A percentile compares a stretch with the other conserved stretches of the same genome.
phyloP scores from a whole-genome alignment of 805 yeast genomes.

The Spathaspora arborariae region DNA sequence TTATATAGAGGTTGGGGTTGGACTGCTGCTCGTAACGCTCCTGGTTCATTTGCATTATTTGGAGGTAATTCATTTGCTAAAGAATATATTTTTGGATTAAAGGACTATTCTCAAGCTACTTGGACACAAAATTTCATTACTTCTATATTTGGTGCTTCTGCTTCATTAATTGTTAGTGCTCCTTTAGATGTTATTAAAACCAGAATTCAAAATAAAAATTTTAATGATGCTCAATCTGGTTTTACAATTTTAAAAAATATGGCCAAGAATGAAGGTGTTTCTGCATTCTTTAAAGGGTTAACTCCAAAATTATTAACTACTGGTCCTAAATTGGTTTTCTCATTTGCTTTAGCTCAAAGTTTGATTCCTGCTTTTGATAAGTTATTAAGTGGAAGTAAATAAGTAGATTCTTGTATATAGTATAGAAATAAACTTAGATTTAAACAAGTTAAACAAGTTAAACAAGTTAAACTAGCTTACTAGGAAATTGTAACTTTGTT shows the following conservation, averaged over 20 bases:
- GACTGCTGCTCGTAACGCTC: constrained; percentile 99
- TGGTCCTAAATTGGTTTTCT: constrained; percentile 96
- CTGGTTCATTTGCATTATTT: constrained; percentile 95
- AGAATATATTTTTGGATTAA: constrained; percentile 84
- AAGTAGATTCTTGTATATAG: constrained; percentile 1
- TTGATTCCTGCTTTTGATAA: constrained; percentile 94
- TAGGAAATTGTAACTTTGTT: too few relatives aligned
- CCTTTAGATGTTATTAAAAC: constrained; percentile 98
- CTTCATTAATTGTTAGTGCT: constrained; percentile 93
- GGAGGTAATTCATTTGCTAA: constrained; percentile 99
- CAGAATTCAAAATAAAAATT: constrained; percentile 94
- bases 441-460: too few relatives aligned
- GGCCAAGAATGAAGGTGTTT: constrained; percentile 83
- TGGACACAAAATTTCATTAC: constrained; percentile 95
- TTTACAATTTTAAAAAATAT: constrained; percentile 89
- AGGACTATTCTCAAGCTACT: constrained; percentile 86
- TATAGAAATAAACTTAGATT: background rate
- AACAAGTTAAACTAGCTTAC: background rate
- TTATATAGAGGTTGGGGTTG: constrained; percentile 99
- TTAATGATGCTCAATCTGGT: constrained; percentile 94
- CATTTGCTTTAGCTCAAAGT: constrained; percentile 96
- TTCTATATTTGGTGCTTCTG: constrained; percentile 94
- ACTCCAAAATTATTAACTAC: constrained; percentile 96
- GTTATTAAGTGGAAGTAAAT: constrained; percentile 7
- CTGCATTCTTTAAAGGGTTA: constrained; percentile 93